Base-by-base conservation (phyloP, 2,329 filamentous ascomycete species). In the Monilinia vaccinii-corymbosi region DNA sequence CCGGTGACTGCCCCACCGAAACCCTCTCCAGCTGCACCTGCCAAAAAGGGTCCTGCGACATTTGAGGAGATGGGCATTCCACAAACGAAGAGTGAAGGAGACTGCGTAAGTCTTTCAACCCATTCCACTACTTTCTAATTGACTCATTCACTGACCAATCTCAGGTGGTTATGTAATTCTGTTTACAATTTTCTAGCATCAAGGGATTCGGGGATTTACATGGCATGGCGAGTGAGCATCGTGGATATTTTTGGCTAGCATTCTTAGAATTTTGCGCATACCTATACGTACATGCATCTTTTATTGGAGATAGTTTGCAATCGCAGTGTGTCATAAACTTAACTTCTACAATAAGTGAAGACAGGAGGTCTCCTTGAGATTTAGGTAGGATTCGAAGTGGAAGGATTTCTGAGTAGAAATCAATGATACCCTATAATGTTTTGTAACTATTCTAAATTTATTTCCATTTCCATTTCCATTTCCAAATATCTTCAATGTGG, bases 31-130 rank as follows among this genome's bases (percentile, higher is more conserved):
- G 62, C 68, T 9, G 67, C 67, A 28, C 25, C 25, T 28, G 25
- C 25, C 25, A 47, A 70, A 71, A 62, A 81, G 80, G 94, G 93
- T 13, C 93, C 94, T 1, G 90, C 94, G 68, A 97, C 94, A 0
- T 99, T 99, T 73, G 93, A 97, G 72, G 92, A 95, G 72, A 99
- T 99, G 94, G 94, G 94, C 44, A 93, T 99, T 68, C 90, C 91
- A 8, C 82, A 86, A 69, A 85, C 81, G 51, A 92, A 94, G 74
- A 82, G 86, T 63, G 89, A 96, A n/a, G 83, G 83, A 66, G 92
- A 97, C 75, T 99, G 93, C 78, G 92, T 97, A 72, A 68, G 71
- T 69, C 46, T 51, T 16, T 28, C 23, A 10, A 18, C 14, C 14
- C 14, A 38, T n/a, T 21, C 36, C 11, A 14, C 11, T 16, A 14